Percentiles rank a stretch among this genome's conserved stretches.
phyloP scores from a whole-genome alignment of 352 stramenopile species.

The Phytophthora pistaciae region DNA sequence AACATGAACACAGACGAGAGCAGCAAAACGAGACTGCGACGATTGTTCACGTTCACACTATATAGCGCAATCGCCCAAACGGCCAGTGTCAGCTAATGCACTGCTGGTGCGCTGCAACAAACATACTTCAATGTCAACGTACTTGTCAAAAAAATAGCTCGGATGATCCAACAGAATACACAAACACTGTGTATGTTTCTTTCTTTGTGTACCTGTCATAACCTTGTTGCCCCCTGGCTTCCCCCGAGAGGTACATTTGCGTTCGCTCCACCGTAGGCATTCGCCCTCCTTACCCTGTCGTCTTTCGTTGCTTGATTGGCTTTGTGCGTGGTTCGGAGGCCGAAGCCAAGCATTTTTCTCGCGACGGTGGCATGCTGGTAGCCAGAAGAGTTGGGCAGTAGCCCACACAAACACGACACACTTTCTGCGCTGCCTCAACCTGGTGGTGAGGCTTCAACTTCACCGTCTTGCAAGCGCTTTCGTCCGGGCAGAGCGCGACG shows the following conservation, averaged over 20 bases:
- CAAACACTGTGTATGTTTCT: too few relatives aligned
- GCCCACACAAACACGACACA: not conserved
- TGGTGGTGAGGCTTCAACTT: not conserved
- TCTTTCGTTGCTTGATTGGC: not conserved
- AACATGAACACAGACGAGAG: not conserved
- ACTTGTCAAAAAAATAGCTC: too few relatives aligned
- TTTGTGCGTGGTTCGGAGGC: not conserved
- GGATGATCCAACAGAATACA: too few relatives aligned
- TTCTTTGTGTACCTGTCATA: too few relatives aligned
- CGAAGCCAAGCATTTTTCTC: not conserved
- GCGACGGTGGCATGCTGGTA: not conserved
- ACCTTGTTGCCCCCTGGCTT: too few relatives aligned
- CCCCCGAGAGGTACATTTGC: too few relatives aligned
- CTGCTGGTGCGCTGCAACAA: too few relatives aligned
- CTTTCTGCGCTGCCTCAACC: not conserved
- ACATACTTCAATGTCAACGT: too few relatives aligned
- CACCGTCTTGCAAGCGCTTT: not conserved
- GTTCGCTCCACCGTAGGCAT: too few relatives aligned
- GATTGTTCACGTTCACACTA: not conserved
- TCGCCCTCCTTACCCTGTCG: too few relatives aligned
- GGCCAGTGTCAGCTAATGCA: not conserved
- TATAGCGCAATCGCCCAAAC: not conserved
- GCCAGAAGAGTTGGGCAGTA: not conserved
- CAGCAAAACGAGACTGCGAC: not conserved
- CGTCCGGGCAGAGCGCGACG: not conserved